Percentiles rank a stretch among this genome's conserved stretches.
phyloP scores from a whole-genome alignment of 495 filamentous ascomycete genomes.

The Neurospora tetrasperma region DNA sequence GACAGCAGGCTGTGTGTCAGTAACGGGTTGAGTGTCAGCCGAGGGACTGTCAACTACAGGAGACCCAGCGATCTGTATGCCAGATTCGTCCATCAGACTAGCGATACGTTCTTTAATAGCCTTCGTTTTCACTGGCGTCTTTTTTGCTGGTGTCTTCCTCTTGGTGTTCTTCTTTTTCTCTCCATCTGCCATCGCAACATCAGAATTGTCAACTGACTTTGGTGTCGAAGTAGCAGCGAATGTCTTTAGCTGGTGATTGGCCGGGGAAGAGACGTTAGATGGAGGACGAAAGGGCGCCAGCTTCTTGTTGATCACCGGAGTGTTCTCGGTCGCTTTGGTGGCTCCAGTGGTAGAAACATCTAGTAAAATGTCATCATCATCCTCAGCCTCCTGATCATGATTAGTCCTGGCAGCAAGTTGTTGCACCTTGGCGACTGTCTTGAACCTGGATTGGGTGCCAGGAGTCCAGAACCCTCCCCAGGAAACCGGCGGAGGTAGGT shows the following conservation, averaged over 20 bases:
- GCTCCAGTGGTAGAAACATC: constrained; percentile 2
- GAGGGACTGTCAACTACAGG: background rate
- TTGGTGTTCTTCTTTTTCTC: background rate
- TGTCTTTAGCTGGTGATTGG: background rate
- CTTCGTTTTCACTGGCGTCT: background rate
- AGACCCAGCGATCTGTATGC: background rate
- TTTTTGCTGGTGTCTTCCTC: background rate
- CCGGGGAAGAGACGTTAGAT: background rate
- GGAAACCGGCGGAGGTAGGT: constrained; percentile 13
- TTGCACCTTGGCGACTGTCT: constrained; percentile 5
- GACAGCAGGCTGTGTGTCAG: background rate
- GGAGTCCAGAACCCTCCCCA: background rate
- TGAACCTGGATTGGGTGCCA: background rate
- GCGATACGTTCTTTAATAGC: background rate
- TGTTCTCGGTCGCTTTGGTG: background rate
- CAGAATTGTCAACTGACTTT: background rate
- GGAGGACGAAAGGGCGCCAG: background rate
- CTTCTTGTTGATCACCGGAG: background rate
- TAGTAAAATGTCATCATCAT: constrained; percentile 24
- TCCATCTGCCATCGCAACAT: background rate
- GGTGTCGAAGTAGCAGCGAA: background rate
- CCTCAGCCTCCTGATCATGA: constrained; percentile 8
- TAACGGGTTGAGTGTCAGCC: background rate
- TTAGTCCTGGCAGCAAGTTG: background rate
- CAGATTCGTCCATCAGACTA: background rate